Evolutionary conservation across 177 flowering plant species (phyloP).

Genomic region (Telopea speciosissima): DNA sequence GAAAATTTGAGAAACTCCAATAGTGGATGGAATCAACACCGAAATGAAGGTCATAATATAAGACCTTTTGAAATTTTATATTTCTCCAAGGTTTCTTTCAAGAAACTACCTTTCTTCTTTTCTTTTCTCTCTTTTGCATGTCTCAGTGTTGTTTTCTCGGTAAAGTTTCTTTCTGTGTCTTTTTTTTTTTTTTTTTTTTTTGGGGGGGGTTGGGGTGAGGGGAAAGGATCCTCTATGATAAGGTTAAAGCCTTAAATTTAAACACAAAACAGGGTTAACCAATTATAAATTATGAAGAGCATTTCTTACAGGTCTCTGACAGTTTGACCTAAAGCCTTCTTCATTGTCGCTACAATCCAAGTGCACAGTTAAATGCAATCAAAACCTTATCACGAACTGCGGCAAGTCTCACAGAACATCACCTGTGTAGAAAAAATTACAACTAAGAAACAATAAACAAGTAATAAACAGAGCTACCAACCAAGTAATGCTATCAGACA

Average conservation of each 20-base stretch:
- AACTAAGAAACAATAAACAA: neutral
- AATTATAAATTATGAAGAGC: constrained; percentile 7
- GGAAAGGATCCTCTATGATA: neutral
- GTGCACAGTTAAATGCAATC: constrained; percentile 11
- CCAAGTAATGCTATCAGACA: neutral
- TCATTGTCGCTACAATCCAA: constrained; percentile 42
- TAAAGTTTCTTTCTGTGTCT: too few species aligned
- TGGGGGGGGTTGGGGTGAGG: neutral
- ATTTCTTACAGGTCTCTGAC: constrained; percentile 85
- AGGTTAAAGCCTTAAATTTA: too few species aligned
- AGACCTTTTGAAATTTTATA: too few species aligned
- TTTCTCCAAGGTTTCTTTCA: too few species aligned
- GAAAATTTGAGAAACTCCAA: too few species aligned
- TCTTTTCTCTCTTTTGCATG: too few species aligned
- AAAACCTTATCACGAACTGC: constrained; percentile 1
- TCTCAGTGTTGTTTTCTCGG: too few species aligned
- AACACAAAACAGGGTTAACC: neutral
- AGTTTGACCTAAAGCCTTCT: constrained; percentile 93
- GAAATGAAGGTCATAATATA: too few species aligned
- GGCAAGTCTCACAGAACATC: constrained; percentile 1
- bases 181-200: too few species aligned
- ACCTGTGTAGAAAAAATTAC: constrained; percentile 6
- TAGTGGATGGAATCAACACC: too few species aligned
- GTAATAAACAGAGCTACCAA: neutral
- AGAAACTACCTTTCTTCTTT: too few species aligned